Base-by-base conservation (phyloP, 176 grass and related monocot genomes). In the Canna indica region DNA sequence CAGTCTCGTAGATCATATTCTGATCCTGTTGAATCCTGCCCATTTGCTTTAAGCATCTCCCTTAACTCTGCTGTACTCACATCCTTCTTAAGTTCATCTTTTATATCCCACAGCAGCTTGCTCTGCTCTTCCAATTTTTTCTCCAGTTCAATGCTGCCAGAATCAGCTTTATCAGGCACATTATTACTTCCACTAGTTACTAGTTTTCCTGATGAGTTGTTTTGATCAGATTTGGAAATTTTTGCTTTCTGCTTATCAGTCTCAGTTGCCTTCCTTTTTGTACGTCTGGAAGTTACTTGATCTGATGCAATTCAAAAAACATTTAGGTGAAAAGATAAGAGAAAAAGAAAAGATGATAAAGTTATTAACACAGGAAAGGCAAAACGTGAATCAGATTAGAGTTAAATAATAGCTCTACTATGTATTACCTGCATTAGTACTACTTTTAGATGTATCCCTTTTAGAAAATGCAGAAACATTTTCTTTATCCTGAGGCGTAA, bases 41-140 rank as follows among this genome's bases (percentile, higher is more conserved):
- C 84, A 80, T 96, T 96, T 76, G 69, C 77, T 82, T 96, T 84
- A 78, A 96, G 88, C 81, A 96, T 85, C 39, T 90, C 86, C 74
- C 77, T 84, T 72, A 96, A 77, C 80, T 96, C 93, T 69, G 76
- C 85, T 79, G 86, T 79, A 26, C 74, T 81, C 15, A 96, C 79
- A 59, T 91, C 70, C 42, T 79, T 91, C 36, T 90, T 96, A 64
- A 96, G 85, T 64, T 91, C 85, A 81, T 96, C 93, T 59, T 91
- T 96, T 63, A 96, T 83, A 69, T 87, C 84, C 93, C 93, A 96
- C 27, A 96, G 69, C 36, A 85, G 64, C 28, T 90, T 90, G 75
- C 81, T 96, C 73, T 96, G 93, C 70, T 75, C 81, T 74, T 87
- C 91, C 70, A 96, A 80, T 68, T 83, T 85, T 64, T 81, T 75